Evolutionary conservation across 768 basidiomycete genomes (phyloP), one percentile per base, ranked within the genome.

Genomic region (Cystofilobasidium bisporidii): DNA sequence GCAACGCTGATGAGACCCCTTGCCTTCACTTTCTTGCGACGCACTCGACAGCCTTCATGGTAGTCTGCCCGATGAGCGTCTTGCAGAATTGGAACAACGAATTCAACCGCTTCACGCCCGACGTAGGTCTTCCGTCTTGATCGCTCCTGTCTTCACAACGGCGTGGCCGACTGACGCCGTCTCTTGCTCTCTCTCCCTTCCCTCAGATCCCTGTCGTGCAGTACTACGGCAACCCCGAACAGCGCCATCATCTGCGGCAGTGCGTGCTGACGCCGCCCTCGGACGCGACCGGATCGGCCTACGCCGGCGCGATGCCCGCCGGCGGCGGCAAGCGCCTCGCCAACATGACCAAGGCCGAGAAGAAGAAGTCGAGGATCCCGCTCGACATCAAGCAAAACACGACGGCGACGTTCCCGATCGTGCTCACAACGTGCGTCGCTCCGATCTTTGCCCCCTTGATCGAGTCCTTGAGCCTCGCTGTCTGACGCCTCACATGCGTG

Each of bases 21-120:
- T n/a, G n/a, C n/a, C 12, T 36, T 5, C 36, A 6, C 36, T 36
- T 36, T 12, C 36, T 12, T 36, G 36, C 36, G 12, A 15, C 26
- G 56, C 30, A 28, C 24, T 15, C 64, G 81, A 83, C 5, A 84
- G 87, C 56, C 81, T 88, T 93, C 77, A 82, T 99, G 30, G 78
- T 99, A 65, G 91, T 97, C 24, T 91, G 90, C 70, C 96, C 96
- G 0, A 83, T 98, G 0, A 91, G 90, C 55, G 94, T 98, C 17
- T 78, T 97, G 20, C 87, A 92, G 73, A 94, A 93, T 72, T 97
- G 93, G 92, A 78, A 82, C 3, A 83, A 85, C 61, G 92, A 97
- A 74, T 96, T 90, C 74, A 76, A 78, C 47, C 86, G 86, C 63
- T 96, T 94, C 75, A 87, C 89, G 14, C 91, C 92, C 3, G 74